Evolutionary conservation across 2,329 filamentous ascomycete genomes (phyloP).

Genomic region (Aspergillus vadensis): DNA sequence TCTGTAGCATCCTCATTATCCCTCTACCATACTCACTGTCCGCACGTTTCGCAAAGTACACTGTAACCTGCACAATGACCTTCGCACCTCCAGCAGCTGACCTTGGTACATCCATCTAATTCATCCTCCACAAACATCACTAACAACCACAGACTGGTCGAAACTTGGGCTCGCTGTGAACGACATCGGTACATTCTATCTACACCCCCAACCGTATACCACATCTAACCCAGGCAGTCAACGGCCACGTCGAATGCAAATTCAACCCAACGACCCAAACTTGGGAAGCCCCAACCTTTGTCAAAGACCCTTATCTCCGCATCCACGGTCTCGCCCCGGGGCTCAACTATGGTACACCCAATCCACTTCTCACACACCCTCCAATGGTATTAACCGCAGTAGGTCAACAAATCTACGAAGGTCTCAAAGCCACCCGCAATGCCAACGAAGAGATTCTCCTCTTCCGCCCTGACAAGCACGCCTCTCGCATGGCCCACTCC

Average conservation of each 20-base stretch:
- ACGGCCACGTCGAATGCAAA: conserved; percentile 9
- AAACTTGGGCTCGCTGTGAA: not conserved
- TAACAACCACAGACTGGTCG: not conserved
- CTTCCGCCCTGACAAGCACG: conserved; percentile 6
- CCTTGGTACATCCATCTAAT: not conserved
- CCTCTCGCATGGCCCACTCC: not conserved
- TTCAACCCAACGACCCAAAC: not conserved
- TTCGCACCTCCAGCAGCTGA: not conserved
- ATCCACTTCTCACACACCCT: not conserved
- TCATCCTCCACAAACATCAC: not conserved
- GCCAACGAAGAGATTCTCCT: conserved; percentile 3
- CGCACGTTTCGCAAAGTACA: no score
- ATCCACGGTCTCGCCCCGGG: conserved; percentile 8
- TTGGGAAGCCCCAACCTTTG: conserved; percentile 5
- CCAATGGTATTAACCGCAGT: not conserved
- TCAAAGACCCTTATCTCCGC: not conserved
- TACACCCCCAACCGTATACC: not conserved
- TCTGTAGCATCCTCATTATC: not conserved
- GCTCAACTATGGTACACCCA: conserved; percentile 4
- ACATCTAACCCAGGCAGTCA: not conserved
- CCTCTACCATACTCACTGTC: not conserved
- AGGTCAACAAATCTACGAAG: conserved; percentile 11
- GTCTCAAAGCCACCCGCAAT: conserved; percentile 8
- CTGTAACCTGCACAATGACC: not conserved
- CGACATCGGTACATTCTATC: not conserved